Evolutionary conservation across 345 rosid species (phyloP).

Genomic region (Eucalyptus shirleyi): DNA sequence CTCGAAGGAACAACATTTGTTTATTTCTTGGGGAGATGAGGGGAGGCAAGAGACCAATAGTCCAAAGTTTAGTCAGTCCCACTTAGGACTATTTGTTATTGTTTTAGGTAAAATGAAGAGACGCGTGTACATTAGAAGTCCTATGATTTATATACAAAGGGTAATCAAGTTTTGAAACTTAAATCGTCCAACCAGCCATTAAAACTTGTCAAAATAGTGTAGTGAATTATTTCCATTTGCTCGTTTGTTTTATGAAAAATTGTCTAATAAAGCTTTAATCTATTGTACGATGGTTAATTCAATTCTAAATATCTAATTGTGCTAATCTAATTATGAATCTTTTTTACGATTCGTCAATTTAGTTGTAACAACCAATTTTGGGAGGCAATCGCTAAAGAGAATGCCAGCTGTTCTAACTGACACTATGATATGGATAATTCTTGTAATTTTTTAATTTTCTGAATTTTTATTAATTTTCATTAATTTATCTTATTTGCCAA

Average conservation of each 20-base stretch:
- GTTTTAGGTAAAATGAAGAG: not conserved
- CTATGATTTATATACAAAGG: not conserved
- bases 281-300: fast-evolving
- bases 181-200: fast-evolving
- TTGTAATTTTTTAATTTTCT: not conserved
- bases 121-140: not conserved
- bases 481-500: not conserved
- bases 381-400: fast-evolving
- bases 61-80: not conserved
- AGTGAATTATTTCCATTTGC: not conserved
- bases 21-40: not conserved
- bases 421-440: fast-evolving
- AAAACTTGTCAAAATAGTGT: not conserved
- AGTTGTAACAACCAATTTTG: not conserved
- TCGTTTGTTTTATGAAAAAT: not conserved
- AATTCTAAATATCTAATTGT: not conserved
- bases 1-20: not conserved
- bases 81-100: not conserved
- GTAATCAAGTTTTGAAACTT: not conserved
- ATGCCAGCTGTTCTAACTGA: fast-evolving
- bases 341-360: fast-evolving
- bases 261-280: fast-evolving
- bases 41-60: not conserved
- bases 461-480: not conserved
- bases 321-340: fast-evolving